A percentile compares a stretch with the other conserved stretches of the same genome.
Evolutionary conservation across 192 early-diverging fungal species (phyloP).

Genomic region (Coemansia aciculifera): DNA sequence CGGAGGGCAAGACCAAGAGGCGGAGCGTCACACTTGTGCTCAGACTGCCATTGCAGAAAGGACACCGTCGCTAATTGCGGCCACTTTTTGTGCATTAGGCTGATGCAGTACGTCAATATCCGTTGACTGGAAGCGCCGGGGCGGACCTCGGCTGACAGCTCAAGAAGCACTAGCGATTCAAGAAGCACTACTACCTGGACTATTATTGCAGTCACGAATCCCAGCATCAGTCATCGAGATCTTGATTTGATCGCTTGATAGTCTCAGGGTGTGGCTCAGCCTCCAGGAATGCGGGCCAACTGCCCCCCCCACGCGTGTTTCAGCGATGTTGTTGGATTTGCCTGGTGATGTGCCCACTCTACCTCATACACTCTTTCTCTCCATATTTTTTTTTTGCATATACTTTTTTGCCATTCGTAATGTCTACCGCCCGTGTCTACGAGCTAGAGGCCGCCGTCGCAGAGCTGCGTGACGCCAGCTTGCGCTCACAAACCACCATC

Average conservation of each 20-base stretch:
- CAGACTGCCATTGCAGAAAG: not conserved
- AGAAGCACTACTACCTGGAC: no score
- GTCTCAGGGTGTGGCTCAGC: not conserved
- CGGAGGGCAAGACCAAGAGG: not conserved
- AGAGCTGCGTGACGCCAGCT: slow-evolving; percentile 41
- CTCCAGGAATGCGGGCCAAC: not conserved
- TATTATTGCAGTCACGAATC: not conserved
- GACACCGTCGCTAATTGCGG: not conserved
- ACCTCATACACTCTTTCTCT: not conserved
- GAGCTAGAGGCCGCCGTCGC: slow-evolving; percentile 42
- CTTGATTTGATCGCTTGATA: not conserved
- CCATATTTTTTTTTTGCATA: not conserved
- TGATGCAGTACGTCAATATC: not conserved
- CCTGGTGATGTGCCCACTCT: not conserved
- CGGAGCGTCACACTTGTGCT: not conserved
- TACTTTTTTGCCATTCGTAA: not conserved
- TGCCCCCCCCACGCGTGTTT: not conserved
- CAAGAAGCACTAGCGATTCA: no score
- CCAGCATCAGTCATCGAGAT: not conserved
- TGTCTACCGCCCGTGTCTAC: slow-evolving; percentile 29
- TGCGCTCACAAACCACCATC: slow-evolving; percentile 13
- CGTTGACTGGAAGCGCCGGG: not conserved
- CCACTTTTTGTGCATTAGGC: not conserved
- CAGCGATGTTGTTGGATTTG: not conserved
- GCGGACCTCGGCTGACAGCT: not conserved